These are phyloP conservation scores for Yamadazyma aaseri DNA, from an alignment of 1,139 yeast genomes.

Conservation along the genomic window DNA sequence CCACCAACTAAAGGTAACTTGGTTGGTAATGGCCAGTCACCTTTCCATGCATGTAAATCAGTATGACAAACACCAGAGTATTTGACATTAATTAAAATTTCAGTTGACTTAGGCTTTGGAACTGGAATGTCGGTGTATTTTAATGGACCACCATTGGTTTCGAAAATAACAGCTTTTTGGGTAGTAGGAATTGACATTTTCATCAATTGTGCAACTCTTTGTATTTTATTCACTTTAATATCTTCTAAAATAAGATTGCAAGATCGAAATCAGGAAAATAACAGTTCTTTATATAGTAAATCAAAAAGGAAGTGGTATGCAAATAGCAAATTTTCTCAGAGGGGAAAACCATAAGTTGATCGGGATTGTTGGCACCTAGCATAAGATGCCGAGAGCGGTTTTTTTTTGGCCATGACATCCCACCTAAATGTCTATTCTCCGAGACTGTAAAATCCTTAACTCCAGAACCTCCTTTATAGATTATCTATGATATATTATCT, in stretches of 20 bases:
- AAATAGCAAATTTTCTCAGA: background rate
- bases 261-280: conserved; percentile 8
- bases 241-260: conserved; percentile 2
- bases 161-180: conserved; percentile 41
- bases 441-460: background rate
- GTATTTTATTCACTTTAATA: conserved; percentile 9
- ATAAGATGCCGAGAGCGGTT: too few relatives aligned
- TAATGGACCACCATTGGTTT: conserved; percentile 43
- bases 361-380: background rate
- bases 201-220: conserved; percentile 5
- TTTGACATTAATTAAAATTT: conserved; percentile 63
- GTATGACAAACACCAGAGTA: conserved; percentile 83
- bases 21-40: conserved; percentile 68
- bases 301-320: background rate
- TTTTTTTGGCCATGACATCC: too few relatives aligned
- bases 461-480: too few relatives aligned
- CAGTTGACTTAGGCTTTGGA: conserved; percentile 67
- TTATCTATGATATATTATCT: too few relatives aligned
- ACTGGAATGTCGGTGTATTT: conserved; percentile 63
- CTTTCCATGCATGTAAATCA: conserved; percentile 78
- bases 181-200: conserved; percentile 31
- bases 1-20: conserved; percentile 78
- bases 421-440: background rate
- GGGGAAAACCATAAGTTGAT: conserved; percentile 7
- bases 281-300: conserved; percentile 4